phyloP scores from a whole-genome alignment of 495 filamentous ascomycete genomes.

The Cetradonia linearis region DNA sequence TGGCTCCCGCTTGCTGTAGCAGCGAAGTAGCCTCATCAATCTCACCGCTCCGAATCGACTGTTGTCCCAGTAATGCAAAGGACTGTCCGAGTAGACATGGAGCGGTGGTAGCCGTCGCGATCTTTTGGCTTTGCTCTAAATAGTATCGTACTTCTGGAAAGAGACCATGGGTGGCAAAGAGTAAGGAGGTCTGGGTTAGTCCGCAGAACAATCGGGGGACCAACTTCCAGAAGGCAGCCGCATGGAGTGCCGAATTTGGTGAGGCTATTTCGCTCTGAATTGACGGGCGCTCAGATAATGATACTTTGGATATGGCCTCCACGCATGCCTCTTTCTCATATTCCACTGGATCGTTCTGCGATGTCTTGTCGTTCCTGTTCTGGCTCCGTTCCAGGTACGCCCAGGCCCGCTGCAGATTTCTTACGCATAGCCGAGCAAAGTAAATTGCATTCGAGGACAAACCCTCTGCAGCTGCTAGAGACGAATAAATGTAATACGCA shows the following conservation, averaged over 20 bases:
- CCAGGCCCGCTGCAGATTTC: constrained; percentile 61
- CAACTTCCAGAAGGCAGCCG: constrained; percentile 72
- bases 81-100: constrained; percentile 38
- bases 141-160: constrained; percentile 88
- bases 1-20: constrained; percentile 7
- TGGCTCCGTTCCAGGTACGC: constrained; percentile 43
- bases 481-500: constrained; percentile 50
- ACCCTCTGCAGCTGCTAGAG: constrained; percentile 53
- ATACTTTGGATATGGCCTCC: constrained; percentile 13
- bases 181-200: constrained; percentile 56
- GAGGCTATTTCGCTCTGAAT: constrained; percentile 9
- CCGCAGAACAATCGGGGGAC: constrained; percentile 60
- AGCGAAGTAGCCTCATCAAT: constrained; percentile 1
- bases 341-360: background rate
- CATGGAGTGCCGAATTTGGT: constrained; percentile 32
- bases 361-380: constrained; percentile 30
- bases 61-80: constrained; percentile 6
- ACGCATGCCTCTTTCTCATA: constrained; percentile 5
- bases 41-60: constrained; percentile 9
- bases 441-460: constrained; percentile 52
- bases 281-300: constrained; percentile 7
- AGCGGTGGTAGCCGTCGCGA: constrained; percentile 59
- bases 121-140: constrained; percentile 69
- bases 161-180: constrained; percentile 75
- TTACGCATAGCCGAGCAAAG: constrained; percentile 56